These are phyloP conservation scores for Sicyos edulis DNA, from an alignment of 306 rosid species.

Conservation along the genomic window DNA sequence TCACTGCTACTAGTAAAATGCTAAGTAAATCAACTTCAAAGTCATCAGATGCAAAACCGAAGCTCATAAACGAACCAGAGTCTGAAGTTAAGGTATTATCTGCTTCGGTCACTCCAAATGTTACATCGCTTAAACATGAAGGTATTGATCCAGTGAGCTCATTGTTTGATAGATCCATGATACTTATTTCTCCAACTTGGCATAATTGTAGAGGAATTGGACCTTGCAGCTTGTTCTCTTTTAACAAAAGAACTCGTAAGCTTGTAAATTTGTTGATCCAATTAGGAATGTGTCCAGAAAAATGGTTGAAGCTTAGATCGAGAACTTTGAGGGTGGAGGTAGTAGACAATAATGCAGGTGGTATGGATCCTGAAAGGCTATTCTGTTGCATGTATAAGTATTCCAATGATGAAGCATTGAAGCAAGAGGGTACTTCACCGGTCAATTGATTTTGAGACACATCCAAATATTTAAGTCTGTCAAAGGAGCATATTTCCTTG, in stretches of 20 bases:
- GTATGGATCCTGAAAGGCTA: background rate
- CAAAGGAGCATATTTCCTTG: background rate
- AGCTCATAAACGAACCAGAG: no score
- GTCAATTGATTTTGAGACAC: slow-evolving; percentile 1
- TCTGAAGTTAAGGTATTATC: no score
- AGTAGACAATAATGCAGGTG: background rate
- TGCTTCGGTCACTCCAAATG: background rate
- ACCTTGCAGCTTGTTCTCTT: background rate
- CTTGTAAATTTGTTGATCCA: background rate
- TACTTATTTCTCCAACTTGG: background rate
- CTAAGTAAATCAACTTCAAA: no score
- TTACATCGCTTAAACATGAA: background rate
- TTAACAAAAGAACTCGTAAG: background rate
- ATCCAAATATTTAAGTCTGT: background rate
- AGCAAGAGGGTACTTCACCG: slow-evolving; percentile 19
- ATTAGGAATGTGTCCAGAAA: background rate
- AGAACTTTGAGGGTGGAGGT: background rate
- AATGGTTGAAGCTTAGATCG: background rate
- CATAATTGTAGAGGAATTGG: background rate
- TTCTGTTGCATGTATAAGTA: background rate
- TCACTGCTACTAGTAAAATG: no score
- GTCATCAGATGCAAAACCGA: no score
- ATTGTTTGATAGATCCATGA: slow-evolving; percentile 17
- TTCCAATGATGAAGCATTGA: background rate
- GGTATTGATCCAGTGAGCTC: slow-evolving; percentile 6